These are phyloP conservation scores for Wickerhamomyces chambardii DNA, from an alignment of 805 yeast genomes.

Conservation along the genomic window DNA sequence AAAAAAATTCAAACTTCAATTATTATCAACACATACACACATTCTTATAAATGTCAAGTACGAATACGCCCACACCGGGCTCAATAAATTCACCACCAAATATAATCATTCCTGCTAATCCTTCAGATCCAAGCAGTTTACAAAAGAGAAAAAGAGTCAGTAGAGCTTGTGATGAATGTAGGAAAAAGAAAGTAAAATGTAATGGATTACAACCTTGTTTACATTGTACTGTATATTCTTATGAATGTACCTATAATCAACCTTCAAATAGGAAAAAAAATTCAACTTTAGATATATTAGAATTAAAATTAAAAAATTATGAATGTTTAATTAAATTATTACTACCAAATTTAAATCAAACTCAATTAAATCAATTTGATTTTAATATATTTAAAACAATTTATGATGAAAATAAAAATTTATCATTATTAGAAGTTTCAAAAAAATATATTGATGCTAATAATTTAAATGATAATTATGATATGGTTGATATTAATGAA, in stretches of 20 bases:
- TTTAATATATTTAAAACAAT: no score
- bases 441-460: neutral
- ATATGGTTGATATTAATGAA: no score
- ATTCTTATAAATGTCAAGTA: neutral
- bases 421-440: neutral
- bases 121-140: slow-evolving; percentile 3
- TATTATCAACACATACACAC: no score
- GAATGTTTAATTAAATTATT: slow-evolving; percentile 24
- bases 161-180: slow-evolving; percentile 69
- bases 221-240: slow-evolving; percentile 74
- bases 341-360: slow-evolving; percentile 28
- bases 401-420: neutral
- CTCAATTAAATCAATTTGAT: neutral
- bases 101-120: neutral
- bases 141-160: slow-evolving; percentile 57
- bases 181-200: slow-evolving; percentile 71
- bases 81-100: neutral
- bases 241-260: slow-evolving; percentile 62
- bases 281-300: slow-evolving; percentile 22
- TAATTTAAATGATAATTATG: no score
- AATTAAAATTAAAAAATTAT: slow-evolving; percentile 24
- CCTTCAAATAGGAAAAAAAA: slow-evolving; percentile 47
- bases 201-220: slow-evolving; percentile 75
- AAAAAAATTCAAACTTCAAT: no score
- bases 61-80: neutral